phyloP scores from a whole-genome alignment of 192 early-diverging fungal species.

The Backusella macrospora region DNA sequence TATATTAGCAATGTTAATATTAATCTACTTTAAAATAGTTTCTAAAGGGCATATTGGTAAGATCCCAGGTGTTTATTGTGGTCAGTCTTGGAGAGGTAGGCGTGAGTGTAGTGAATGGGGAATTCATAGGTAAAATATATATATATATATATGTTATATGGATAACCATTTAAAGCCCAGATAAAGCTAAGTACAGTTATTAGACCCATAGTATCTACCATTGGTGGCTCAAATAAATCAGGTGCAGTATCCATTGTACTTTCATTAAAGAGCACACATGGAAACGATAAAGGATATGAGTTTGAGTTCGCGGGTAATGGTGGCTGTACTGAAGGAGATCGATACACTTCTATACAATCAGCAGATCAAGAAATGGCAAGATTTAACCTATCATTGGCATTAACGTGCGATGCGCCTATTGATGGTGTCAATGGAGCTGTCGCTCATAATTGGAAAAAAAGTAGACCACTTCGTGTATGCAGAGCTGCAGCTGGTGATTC shows the following conservation, averaged over 20 bases:
- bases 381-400: slow-evolving; percentile 60
- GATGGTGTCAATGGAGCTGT: slow-evolving; percentile 41
- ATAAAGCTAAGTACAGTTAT: neutral
- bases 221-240: slow-evolving; percentile 51
- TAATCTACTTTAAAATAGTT: slow-evolving; percentile 42
- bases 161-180: neutral
- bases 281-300: slow-evolving; percentile 63
- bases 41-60: slow-evolving; percentile 48
- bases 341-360: slow-evolving; percentile 52
- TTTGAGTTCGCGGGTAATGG: slow-evolving; percentile 75
- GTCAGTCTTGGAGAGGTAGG: slow-evolving; percentile 58
- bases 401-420: slow-evolving; percentile 56
- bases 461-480: slow-evolving; percentile 59
- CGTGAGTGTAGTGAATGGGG: slow-evolving; percentile 50
- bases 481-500: slow-evolving; percentile 53
- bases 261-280: slow-evolving; percentile 56
- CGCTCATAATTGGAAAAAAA: slow-evolving; percentile 57
- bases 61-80: slow-evolving; percentile 64
- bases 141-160: neutral
- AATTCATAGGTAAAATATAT: slow-evolving; percentile 46
- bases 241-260: slow-evolving; percentile 68
- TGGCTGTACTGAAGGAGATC: slow-evolving; percentile 58
- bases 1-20: neutral
- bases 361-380: slow-evolving; percentile 61
- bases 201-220: slow-evolving; percentile 67